A percentile compares a stretch with the other conserved stretches of the same genome.
Evolutionary conservation across 2,329 filamentous ascomycete genomes (phyloP).

Genomic region (Fusarium sp.): DNA sequence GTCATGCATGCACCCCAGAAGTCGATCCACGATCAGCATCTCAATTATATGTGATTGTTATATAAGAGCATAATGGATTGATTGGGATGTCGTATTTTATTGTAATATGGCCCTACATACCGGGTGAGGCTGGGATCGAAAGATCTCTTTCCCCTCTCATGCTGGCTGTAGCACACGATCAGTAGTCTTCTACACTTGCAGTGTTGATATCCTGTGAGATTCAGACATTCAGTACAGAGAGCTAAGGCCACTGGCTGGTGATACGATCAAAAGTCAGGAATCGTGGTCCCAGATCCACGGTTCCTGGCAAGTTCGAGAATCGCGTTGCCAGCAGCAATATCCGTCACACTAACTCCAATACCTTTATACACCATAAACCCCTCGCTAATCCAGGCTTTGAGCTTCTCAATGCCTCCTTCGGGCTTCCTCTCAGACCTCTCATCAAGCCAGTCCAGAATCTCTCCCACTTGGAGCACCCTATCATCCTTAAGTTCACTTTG

Average conservation of each 20-base stretch:
- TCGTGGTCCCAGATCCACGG: constrained; percentile 15
- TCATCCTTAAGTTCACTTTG: too few relatives aligned
- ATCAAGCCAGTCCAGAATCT: too few relatives aligned
- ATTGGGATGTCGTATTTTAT: not conserved
- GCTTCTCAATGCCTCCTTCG: too few relatives aligned
- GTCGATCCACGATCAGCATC: constrained; percentile 4
- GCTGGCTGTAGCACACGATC: not conserved
- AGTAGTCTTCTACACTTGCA: too few relatives aligned
- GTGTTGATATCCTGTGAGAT: too few relatives aligned
- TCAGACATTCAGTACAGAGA: too few relatives aligned
- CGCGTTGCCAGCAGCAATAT: constrained; percentile 49
- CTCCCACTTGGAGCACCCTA: too few relatives aligned
- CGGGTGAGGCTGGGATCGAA: not conserved
- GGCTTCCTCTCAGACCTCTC: too few relatives aligned
- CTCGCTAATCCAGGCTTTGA: too few relatives aligned
- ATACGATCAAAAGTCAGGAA: not conserved
- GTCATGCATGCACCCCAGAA: constrained; percentile 25
- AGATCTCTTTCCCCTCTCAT: not conserved
- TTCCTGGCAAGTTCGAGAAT: constrained; percentile 47
- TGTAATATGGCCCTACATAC: not conserved
- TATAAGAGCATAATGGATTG: too few relatives aligned
- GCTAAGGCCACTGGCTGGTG: too few relatives aligned
- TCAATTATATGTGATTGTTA: not conserved
- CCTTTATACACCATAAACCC: constrained; percentile 12
- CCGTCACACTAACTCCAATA: constrained; percentile 50